Percentiles rank a stretch among this genome's conserved stretches.
Conservation (phyloP, 225 moss, liverwort and hornwort species). For the Anthoceros angustus region DNA sequence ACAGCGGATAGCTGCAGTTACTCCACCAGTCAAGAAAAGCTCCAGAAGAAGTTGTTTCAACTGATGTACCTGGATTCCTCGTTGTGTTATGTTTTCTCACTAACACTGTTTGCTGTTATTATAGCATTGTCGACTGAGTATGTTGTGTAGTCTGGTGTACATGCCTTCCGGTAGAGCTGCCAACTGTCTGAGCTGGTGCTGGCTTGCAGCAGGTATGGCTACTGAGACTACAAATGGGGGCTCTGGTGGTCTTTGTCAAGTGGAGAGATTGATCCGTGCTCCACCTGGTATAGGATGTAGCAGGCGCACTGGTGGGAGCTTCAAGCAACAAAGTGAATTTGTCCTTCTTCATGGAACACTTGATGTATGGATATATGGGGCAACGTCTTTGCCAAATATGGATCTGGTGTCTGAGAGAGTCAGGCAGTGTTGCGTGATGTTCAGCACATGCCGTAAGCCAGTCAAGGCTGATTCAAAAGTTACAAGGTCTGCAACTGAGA, state of each 20-base stretch:
- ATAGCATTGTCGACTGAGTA: not conserved
- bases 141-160: not conserved
- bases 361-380: constrained; percentile 45
- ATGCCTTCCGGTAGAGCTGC: not conserved
- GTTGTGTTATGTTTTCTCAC: no score
- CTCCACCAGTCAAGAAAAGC: no score
- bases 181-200: not conserved
- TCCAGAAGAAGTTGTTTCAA: no score
- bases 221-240: not conserved
- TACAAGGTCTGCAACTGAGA: not conserved
- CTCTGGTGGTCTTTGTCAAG: not conserved
- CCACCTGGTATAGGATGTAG: constrained; percentile 2
- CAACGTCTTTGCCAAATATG: constrained; percentile 73
- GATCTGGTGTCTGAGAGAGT: constrained; percentile 75
- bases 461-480: constrained; percentile 29
- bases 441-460: constrained; percentile 37
- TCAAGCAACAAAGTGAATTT: constrained; percentile 6
- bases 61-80: no score
- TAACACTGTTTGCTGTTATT: no score
- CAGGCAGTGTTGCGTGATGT: constrained; percentile 39
- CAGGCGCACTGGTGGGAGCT: constrained; percentile 1
- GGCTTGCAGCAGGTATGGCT: not conserved
- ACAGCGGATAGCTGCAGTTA: no score
- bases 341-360: constrained; percentile 64
- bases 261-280: not conserved